Evolutionary conservation across 805 yeast species (phyloP).

Genomic region (Teunomyces tritomae): DNA sequence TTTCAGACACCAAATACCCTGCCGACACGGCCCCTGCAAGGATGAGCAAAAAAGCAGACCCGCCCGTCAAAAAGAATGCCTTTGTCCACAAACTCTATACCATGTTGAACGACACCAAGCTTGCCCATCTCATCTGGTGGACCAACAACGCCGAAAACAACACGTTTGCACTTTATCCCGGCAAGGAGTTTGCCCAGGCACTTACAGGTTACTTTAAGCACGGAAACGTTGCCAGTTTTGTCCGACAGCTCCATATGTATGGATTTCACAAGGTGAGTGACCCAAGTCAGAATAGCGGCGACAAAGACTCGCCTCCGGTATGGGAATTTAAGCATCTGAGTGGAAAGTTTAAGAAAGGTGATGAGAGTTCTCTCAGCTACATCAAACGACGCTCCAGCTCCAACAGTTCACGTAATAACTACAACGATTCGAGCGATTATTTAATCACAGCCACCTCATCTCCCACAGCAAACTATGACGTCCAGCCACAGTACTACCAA

Average conservation of each 20-base stretch:
- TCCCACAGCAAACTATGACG: conserved; percentile 7
- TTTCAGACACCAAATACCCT: not conserved
- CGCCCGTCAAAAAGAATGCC: conserved; percentile 49
- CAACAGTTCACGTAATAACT: conserved; percentile 20
- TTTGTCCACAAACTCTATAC: conserved; percentile 51
- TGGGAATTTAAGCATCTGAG: conserved; percentile 59
- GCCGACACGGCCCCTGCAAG: not conserved
- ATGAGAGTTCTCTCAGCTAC: conserved; percentile 41
- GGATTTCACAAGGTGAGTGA: conserved; percentile 85
- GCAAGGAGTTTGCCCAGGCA: conserved; percentile 58
- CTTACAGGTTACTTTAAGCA: conserved; percentile 84
- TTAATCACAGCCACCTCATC: conserved; percentile 6
- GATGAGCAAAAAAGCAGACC: conserved; percentile 28
- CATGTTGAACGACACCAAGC: conserved; percentile 35
- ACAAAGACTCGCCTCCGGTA: conserved; percentile 30
- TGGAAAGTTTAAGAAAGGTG: conserved; percentile 50
- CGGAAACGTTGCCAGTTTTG: conserved; percentile 90
- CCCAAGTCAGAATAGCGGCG: conserved; percentile 18
- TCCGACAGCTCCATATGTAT: conserved; percentile 92
- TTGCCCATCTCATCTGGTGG: conserved; percentile 44
- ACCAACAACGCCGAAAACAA: conserved; percentile 43
- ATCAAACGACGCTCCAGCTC: conserved; percentile 50
- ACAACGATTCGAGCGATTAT: conserved; percentile 7
- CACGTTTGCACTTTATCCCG: conserved; percentile 64
- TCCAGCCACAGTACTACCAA: conserved; percentile 2